These are phyloP conservation scores for Phytophthora sp. DNA, from an alignment of 352 stramenopile species.

Conservation along the genomic window DNA sequence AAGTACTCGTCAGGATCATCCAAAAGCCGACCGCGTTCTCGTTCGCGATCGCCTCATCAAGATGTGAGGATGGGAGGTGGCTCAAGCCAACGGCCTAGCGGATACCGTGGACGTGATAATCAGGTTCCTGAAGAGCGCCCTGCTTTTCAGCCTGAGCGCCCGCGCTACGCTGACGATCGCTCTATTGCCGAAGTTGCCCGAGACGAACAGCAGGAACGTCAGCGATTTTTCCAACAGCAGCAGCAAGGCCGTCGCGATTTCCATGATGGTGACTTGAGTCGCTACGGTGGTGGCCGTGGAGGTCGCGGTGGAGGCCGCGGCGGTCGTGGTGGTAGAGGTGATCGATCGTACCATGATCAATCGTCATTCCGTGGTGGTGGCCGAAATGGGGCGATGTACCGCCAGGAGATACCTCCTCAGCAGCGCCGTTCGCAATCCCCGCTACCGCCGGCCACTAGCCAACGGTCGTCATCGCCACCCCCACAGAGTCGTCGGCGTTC, in stretches of 20 bases:
- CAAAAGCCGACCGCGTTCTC: constrained; percentile 23
- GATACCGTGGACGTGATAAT: constrained; percentile 34
- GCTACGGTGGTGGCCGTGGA: constrained; percentile 35
- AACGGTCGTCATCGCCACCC: constrained; percentile 25
- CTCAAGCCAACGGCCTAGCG: constrained; percentile 14
- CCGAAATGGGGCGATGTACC: constrained; percentile 19
- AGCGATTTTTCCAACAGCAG: constrained; percentile 47
- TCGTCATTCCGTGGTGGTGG: constrained; percentile 12
- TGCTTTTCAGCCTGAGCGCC: constrained; percentile 25
- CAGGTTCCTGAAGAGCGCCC: constrained; percentile 22
- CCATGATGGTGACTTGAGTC: constrained; percentile 32
- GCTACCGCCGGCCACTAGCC: constrained; percentile 4
- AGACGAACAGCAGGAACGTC: constrained; percentile 50
- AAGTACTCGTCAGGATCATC: constrained; percentile 28
- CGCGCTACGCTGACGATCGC: constrained; percentile 44
- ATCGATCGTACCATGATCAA: constrained; percentile 8
- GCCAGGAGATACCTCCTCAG: constrained; percentile 8
- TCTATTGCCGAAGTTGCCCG: constrained; percentile 60
- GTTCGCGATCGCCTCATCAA: constrained; percentile 30
- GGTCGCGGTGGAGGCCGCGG: constrained; percentile 30
- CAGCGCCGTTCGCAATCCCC: constrained; percentile 25
- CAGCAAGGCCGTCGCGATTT: constrained; percentile 44
- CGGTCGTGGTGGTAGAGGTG: constrained; percentile 21
- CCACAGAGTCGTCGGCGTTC: constrained; percentile 17
- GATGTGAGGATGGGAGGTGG: constrained; percentile 28